Base-by-base conservation (phyloP, 306 rosid species). In the Trichosanthes truncata region DNA sequence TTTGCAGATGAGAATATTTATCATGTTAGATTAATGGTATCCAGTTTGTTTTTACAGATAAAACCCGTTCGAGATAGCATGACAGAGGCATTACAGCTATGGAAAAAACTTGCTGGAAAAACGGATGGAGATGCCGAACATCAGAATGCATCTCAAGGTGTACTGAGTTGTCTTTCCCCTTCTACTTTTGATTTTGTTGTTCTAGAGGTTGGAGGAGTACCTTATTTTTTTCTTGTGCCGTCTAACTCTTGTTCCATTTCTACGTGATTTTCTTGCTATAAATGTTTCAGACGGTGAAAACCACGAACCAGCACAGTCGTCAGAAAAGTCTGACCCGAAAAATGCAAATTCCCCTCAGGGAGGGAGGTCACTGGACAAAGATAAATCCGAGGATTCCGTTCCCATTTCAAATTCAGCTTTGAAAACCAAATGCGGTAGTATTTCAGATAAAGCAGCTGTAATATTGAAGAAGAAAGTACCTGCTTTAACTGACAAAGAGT, bases 31-130 rank as follows among this genome's bases (percentile, higher is more conserved):
- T 21, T 79, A 52, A 79, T 55, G 73, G 1, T 11, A 25, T 21
- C 40, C 46, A 60, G 29, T 56, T 62, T 61, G 17, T 86, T 85
- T 9, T 82, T 74, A 51, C 92, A 96, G 99, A 96, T 96, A 81
- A 96, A 88, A 82, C 98, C 98, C 21, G 99, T 88, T 78, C 88
- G 99, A 83, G 98, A 96, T 61, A 91, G 99, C 81, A 93, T 96
- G 84, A 84, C 91, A 52, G 98, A 96, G 82, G 96, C 99, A 55
- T 84, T 96, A 86, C 98, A 93, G 76, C 77, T 91, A 69, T 96
- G 99, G 99, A 93, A 90, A 84, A 90, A 85, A 73, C 81, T 96
- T 77, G 79, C 88, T 9, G 99, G 97, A 41, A 90, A 87, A 87
- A 89, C 87, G 71, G 88, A 91, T 78, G 97, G 80, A 78, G 86